These are phyloP conservation scores for Boletus calvinii DNA, from an alignment of 1,284 basidiomycete species.

Conservation along the genomic window DNA sequence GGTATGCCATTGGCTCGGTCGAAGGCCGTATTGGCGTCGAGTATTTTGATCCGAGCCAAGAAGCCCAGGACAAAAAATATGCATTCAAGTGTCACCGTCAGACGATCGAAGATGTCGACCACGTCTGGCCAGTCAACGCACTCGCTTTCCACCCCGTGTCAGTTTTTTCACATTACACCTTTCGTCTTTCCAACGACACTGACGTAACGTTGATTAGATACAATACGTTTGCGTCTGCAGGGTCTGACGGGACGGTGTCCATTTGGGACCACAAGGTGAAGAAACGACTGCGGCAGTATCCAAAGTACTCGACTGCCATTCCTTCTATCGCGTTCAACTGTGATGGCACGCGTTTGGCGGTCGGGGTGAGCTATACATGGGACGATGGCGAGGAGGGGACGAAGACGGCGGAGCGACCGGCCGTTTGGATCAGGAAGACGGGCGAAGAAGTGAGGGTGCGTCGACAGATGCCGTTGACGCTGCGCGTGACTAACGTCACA, in stretches of 20 bases:
- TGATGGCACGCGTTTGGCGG: slow-evolving; percentile 79
- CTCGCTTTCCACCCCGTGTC: slow-evolving; percentile 91
- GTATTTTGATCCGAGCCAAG: slow-evolving; percentile 85
- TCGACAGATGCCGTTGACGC: too few species aligned
- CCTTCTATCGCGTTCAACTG: slow-evolving; percentile 78
- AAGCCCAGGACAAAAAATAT: slow-evolving; percentile 87
- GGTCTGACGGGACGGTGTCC: slow-evolving; percentile 88
- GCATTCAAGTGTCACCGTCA: slow-evolving; percentile 98
- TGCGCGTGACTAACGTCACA: not conserved
- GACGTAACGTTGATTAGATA: slow-evolving; percentile 47
- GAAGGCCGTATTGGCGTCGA: slow-evolving; percentile 98
- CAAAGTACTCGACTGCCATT: slow-evolving; percentile 73
- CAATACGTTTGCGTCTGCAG: slow-evolving; percentile 94
- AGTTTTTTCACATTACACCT: slow-evolving; percentile 25
- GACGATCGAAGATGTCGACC: slow-evolving; percentile 88
- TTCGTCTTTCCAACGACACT: not conserved
- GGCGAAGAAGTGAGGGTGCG: slow-evolving; percentile 63
- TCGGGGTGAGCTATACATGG: slow-evolving; percentile 85
- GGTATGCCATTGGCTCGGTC: slow-evolving; percentile 91
- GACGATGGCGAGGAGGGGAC: slow-evolving; percentile 78
- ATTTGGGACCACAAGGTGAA: slow-evolving; percentile 98
- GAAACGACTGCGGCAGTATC: slow-evolving; percentile 89
- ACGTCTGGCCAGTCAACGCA: slow-evolving; percentile 97
- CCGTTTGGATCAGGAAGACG: slow-evolving; percentile 46
- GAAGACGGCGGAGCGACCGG: slow-evolving; percentile 47